Evolutionary conservation across 2,329 filamentous ascomycete genomes (phyloP).

Genomic region (Fusarium continuum): DNA sequence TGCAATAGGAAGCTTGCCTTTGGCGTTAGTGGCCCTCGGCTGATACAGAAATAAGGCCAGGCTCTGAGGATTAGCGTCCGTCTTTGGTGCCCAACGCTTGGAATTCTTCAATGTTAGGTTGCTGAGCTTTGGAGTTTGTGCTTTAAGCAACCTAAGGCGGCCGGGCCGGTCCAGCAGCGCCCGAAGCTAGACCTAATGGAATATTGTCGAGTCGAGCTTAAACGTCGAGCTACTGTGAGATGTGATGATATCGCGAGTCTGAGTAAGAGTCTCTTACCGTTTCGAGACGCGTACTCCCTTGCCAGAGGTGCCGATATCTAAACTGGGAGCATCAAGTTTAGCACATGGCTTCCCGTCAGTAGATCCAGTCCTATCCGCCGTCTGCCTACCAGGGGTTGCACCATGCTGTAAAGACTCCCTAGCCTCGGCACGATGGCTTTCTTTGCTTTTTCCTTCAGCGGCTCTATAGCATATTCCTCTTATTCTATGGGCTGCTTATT

Average conservation of each 20-base stretch:
- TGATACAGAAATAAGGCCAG: slow-evolving; percentile 39
- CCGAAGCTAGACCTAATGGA: slow-evolving; percentile 36
- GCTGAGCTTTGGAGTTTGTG: slow-evolving; percentile 30
- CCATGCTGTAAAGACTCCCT: slow-evolving; percentile 20
- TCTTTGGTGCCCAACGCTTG: slow-evolving; percentile 44
- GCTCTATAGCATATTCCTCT: slow-evolving; percentile 20
- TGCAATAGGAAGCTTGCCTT: slow-evolving; percentile 43
- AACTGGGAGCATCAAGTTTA: slow-evolving; percentile 31
- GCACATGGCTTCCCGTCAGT: slow-evolving; percentile 37
- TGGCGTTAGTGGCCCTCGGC: slow-evolving; percentile 36
- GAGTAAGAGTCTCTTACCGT: slow-evolving; percentile 17
- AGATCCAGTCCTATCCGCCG: slow-evolving; percentile 20
- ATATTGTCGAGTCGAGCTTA: slow-evolving; percentile 26
- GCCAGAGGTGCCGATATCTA: slow-evolving; percentile 31
- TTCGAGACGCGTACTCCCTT: slow-evolving; percentile 2
- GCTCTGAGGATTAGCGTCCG: slow-evolving; percentile 39
- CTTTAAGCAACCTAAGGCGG: slow-evolving; percentile 25
- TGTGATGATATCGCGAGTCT: slow-evolving; percentile 11
- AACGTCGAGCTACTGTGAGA: slow-evolving; percentile 12
- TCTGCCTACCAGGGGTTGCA: slow-evolving; percentile 22
- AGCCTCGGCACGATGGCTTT: slow-evolving; percentile 19
- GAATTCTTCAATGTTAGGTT: slow-evolving; percentile 24
- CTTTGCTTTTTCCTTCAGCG: slow-evolving; percentile 29
- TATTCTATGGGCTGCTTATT: slow-evolving; percentile 18
- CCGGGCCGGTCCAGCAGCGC: slow-evolving; percentile 42